Evolutionary conservation across 768 basidiomycete genomes (phyloP), one percentile per base, ranked within the genome.

Genomic region (Phanerochaete sordida): DNA sequence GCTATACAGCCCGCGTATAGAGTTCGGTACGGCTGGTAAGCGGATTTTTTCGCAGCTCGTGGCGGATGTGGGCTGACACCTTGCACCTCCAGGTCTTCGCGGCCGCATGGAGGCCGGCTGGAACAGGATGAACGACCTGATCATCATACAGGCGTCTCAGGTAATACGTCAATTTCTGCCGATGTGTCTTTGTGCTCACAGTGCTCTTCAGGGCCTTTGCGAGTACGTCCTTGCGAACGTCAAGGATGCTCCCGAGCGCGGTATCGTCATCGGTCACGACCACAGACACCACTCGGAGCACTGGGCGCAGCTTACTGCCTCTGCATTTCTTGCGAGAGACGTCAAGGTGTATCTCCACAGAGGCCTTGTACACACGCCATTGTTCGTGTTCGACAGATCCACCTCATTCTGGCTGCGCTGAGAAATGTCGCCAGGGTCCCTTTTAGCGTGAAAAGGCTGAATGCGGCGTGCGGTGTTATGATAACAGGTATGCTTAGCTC

Each of bases 41-140:
- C 19, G 7, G 72, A n/a, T n/a, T 60, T 27, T 2, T 9, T 51
- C 11, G 7, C 31, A 19, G 35, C 11, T 11, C 39, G 4, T 11
- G 39, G 39, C 11, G 39, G 19, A 19, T 6, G 39, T 4, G 19
- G 7, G 8, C 39, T 43, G 30, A 33, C 60, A 23, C 43, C 52
- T 28, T 35, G 55, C 6, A 52, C 21, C 35, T 35, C 3, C 63
- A 89, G 92, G 92, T 55, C 76, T 93, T 23, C 77, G 91, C 66
- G 91, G 87, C 1, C 79, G 75, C 63, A 95, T 95, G 93, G 88
- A 90, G 65, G 92, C 92, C 8, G 93, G 93, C 1, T 93, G 88
- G 83, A 81, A 90, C n/a, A 82, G 90, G 57, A 94, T 95, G 91
- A 95, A 95, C 68, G 91, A 94, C 71, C 73, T 95, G 58, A 90